Evolutionary conservation across 2,329 filamentous ascomycete species (phyloP).

Genomic region (Penicillium sp.): DNA sequence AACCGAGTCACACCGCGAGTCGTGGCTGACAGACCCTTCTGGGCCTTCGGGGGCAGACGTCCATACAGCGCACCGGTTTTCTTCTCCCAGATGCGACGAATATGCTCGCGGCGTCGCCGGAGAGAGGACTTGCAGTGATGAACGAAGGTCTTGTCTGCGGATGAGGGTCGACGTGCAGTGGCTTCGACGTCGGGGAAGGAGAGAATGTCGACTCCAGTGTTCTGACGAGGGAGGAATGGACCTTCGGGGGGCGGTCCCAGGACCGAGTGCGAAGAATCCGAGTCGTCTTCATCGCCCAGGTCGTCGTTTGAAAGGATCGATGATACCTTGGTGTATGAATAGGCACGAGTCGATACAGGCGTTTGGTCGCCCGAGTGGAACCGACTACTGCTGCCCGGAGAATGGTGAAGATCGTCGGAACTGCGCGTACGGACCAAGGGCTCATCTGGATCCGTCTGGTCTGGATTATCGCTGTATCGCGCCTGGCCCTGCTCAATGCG

Average conservation of each 20-base stretch:
- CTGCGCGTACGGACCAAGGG: slow-evolving; percentile 37
- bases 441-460: slow-evolving; percentile 41
- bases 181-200: slow-evolving; percentile 54
- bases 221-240: slow-evolving; percentile 42
- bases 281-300: slow-evolving; percentile 14
- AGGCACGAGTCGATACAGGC: slow-evolving; percentile 37
- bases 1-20: slow-evolving; percentile 53
- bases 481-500: slow-evolving; percentile 43
- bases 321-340: slow-evolving; percentile 40
- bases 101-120: slow-evolving; percentile 20
- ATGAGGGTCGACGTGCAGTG: slow-evolving; percentile 27
- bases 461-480: slow-evolving; percentile 44
- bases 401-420: slow-evolving; percentile 30
- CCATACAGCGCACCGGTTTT: slow-evolving; percentile 44
- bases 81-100: slow-evolving; percentile 24
- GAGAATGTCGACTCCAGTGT: slow-evolving; percentile 58
- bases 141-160: slow-evolving; percentile 30
- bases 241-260: slow-evolving; percentile 37
- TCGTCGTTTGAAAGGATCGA: slow-evolving; percentile 24
- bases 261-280: slow-evolving; percentile 23
- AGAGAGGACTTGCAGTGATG: slow-evolving; percentile 32
- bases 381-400: slow-evolving; percentile 19
- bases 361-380: slow-evolving; percentile 46
- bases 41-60: slow-evolving; percentile 55
- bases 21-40: slow-evolving; percentile 51